These are phyloP conservation scores for Alternaria metachromatica DNA, from an alignment of 2,329 filamentous ascomycete species.

Conservation along the genomic window DNA sequence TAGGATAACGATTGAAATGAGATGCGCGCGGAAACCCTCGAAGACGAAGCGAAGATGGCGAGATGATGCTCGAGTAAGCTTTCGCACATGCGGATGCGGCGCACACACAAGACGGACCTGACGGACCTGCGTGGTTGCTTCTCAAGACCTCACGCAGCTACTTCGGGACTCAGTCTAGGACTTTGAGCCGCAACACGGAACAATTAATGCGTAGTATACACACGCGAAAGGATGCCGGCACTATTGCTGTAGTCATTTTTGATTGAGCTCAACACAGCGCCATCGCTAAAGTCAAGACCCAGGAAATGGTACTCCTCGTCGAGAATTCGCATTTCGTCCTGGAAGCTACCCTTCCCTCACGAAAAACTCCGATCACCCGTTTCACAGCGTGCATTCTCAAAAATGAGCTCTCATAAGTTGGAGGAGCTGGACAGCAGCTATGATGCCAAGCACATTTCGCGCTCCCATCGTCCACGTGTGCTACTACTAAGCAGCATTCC, in stretches of 20 bases:
- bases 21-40: not conserved
- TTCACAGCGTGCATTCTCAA: not conserved
- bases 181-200: not conserved
- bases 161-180: not conserved
- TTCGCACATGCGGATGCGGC: not conserved
- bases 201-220: not conserved
- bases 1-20: not conserved
- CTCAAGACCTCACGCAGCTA: not conserved
- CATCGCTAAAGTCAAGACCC: not conserved
- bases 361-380: not conserved
- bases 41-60: rapidly evolving
- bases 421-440: not conserved
- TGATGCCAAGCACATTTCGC: not conserved
- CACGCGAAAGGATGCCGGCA: not conserved
- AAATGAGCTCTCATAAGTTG: not conserved
- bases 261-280: not conserved
- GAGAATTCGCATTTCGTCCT: not conserved
- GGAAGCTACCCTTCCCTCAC: not conserved
- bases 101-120: not conserved
- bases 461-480: not conserved
- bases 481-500: not conserved
- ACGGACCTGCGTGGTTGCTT: not conserved
- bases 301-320: not conserved
- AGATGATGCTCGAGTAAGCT: not conserved
- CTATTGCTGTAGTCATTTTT: not conserved